These are phyloP conservation scores for Eimeria necatrix DNA, from an alignment of 169 alveolate genomes.

Conservation along the genomic window DNA sequence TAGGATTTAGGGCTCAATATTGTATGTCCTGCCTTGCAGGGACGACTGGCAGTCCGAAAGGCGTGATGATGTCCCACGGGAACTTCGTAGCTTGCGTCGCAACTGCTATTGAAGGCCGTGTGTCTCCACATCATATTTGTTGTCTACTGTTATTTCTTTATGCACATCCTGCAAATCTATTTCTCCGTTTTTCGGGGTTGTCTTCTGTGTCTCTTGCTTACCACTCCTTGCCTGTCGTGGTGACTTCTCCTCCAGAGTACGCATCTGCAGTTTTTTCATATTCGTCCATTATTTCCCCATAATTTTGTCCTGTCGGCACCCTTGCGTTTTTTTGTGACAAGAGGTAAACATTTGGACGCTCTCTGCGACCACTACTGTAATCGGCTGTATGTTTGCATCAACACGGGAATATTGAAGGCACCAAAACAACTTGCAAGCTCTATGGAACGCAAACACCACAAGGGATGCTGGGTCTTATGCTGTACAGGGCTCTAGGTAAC, in stretches of 20 bases:
- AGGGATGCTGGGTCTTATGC: no score
- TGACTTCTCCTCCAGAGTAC: not conserved
- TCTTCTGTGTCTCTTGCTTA: not conserved
- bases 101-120: constrained; percentile 77
- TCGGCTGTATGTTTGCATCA: no score
- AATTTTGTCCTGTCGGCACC: no score
- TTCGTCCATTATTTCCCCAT: no score
- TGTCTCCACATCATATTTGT: not conserved
- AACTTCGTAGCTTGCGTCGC: constrained; percentile 78
- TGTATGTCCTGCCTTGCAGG: constrained; percentile 42
- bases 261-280: no score
- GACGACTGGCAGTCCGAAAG: constrained; percentile 99
- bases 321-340: no score
- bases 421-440: no score
- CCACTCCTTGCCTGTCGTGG: not conserved
- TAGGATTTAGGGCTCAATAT: constrained; percentile 1
- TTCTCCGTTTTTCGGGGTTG: not conserved
- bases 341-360: no score
- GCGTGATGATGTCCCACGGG: constrained; percentile 96
- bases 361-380: no score
- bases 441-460: no score
- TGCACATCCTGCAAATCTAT: not conserved
- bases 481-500: no score
- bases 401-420: no score
- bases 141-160: not conserved